Conservation (phyloP, 2,329 filamentous ascomycete genomes). For the Cercospora sp. region DNA sequence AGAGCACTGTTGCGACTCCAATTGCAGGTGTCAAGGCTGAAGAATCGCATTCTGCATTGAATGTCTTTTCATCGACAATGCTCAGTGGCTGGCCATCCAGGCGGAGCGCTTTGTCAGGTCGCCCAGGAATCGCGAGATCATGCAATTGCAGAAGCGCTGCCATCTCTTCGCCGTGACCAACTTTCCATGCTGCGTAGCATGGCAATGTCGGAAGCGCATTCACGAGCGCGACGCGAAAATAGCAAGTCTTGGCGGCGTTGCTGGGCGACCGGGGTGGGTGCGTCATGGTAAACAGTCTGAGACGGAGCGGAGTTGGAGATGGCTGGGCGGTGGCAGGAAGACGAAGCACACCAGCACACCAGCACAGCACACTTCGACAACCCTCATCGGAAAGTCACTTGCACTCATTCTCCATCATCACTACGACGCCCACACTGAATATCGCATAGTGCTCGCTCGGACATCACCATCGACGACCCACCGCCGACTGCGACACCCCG, state of each 20-base stretch:
- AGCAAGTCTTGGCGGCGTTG: not conserved
- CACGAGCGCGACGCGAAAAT: slow-evolving; percentile 2
- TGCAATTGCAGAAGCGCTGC: not conserved
- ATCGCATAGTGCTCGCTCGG: not conserved
- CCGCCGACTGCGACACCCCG: not conserved
- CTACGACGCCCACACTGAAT: not conserved
- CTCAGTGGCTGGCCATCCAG: slow-evolving; percentile 10
- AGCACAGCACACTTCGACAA: not conserved
- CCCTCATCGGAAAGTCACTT: not conserved
- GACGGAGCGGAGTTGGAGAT: slow-evolving; percentile 13
- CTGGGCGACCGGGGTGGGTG: slow-evolving; percentile 1
- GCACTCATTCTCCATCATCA: not conserved
- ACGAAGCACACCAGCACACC: not conserved
- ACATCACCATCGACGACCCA: not conserved
- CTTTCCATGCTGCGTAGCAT: not conserved
- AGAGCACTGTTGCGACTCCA: slow-evolving; percentile 26
- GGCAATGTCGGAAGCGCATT: not conserved
- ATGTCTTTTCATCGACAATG: not conserved
- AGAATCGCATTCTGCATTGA: slow-evolving; percentile 2
- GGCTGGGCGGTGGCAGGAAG: slow-evolving; percentile 10
- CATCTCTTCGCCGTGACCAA: not conserved
- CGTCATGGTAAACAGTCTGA: slow-evolving; percentile 5
- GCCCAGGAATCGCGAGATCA: slow-evolving; percentile 8
- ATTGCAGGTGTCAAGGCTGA: slow-evolving; percentile 18
- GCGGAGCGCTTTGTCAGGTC: not conserved